Conservation (phyloP, 2,329 filamentous ascomycete genomes). For the Xylariaceae sp. region DNA sequence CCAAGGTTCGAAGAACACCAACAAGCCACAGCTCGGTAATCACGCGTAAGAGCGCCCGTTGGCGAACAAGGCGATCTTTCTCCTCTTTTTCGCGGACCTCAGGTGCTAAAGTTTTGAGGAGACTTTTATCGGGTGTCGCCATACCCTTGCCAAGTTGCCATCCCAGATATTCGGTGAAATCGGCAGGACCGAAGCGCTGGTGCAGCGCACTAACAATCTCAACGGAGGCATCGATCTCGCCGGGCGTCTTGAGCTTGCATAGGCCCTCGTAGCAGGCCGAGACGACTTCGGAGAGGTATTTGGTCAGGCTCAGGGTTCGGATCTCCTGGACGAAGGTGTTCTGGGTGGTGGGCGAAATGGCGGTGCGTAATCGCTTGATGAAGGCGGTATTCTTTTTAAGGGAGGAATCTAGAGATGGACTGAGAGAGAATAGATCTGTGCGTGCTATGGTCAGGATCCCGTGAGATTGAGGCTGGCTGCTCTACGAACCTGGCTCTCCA, state of each 20-base stretch:
- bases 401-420: conserved; percentile 80
- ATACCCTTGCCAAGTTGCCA: conserved; percentile 90
- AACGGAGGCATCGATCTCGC: conserved; percentile 86
- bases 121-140: conserved; percentile 81
- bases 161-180: conserved; percentile 86
- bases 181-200: conserved; percentile 82
- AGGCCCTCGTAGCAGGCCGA: conserved; percentile 93
- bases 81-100: conserved; percentile 93
- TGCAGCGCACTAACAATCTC: conserved; percentile 94
- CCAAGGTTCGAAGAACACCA: conserved; percentile 75
- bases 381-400: conserved; percentile 98
- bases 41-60: conserved; percentile 79
- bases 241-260: conserved; percentile 82
- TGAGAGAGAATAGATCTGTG: conserved; percentile 71
- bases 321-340: conserved; percentile 86
- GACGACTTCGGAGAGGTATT: conserved; percentile 95
- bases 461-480: not conserved
- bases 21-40: conserved; percentile 96
- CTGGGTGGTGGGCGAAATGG: conserved; percentile 73
- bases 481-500: conserved; percentile 68
- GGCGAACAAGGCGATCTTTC: conserved; percentile 82
- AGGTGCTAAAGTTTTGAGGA: conserved; percentile 68
- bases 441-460: conserved; percentile 20
- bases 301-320: conserved; percentile 82
- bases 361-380: conserved; percentile 90